These are phyloP conservation scores for Panicum hallii DNA, from an alignment of 202 grass and related monocot genomes.

Conservation along the genomic window DNA sequence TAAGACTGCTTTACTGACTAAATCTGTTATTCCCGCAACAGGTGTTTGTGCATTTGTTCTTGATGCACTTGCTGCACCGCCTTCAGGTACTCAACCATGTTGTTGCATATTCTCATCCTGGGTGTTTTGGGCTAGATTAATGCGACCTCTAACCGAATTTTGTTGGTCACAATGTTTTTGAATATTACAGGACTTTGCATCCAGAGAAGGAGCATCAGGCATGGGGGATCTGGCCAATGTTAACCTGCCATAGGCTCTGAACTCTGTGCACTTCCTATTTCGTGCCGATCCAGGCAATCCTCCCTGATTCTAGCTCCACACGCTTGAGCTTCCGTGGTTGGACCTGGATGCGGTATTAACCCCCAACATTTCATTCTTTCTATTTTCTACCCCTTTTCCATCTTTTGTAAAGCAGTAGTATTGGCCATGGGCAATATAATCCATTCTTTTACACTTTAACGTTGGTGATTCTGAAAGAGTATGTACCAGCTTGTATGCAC, in stretches of 20 bases:
- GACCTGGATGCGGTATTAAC: constrained; percentile 34
- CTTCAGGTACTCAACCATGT: constrained; percentile 69
- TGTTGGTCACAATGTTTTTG: constrained; percentile 22
- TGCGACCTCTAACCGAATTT: background rate
- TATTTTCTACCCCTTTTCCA: background rate
- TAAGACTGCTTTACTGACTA: background rate
- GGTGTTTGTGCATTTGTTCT: constrained; percentile 99
- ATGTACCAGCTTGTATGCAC: constrained; percentile 38
- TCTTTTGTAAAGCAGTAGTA: constrained; percentile 48
- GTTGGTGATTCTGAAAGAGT: constrained; percentile 18
- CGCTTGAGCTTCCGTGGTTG: constrained; percentile 19
- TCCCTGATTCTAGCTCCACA: constrained; percentile 29
- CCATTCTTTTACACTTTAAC: constrained; percentile 61
- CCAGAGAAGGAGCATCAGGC: constrained; percentile 55
- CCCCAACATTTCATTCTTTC: background rate
- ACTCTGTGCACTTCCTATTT: background rate
- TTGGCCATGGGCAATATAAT: constrained; percentile 45
- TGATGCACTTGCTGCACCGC: constrained; percentile 96
- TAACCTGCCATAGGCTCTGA: constrained; percentile 66
- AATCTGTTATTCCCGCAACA: constrained; percentile 44
- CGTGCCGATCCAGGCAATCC: constrained; percentile 20
- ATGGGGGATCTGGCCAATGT: constrained; percentile 63
- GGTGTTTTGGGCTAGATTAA: background rate
- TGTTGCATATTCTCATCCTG: background rate
- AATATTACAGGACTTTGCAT: constrained; percentile 81